Evolutionary conservation across 257 asterid genomes (phyloP).

Genomic region (Nicotiana otophora): DNA sequence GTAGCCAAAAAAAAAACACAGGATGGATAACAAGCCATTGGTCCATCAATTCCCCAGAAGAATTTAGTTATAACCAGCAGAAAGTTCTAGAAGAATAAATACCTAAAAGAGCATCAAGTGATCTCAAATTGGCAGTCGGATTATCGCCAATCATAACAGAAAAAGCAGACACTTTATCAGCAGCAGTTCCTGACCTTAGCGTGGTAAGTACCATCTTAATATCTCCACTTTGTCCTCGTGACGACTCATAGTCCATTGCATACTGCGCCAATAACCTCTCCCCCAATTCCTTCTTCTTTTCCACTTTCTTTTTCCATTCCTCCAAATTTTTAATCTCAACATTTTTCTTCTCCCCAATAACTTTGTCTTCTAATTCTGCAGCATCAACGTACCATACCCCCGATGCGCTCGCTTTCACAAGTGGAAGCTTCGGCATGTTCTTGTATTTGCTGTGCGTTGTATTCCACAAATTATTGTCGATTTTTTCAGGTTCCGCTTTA

Average conservation of each 20-base stretch:
- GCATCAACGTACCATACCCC: constrained; percentile 67
- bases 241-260: constrained; percentile 59
- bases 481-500: constrained; percentile 6
- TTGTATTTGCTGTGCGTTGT: constrained; percentile 28
- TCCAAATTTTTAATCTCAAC: constrained; percentile 39
- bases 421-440: constrained; percentile 66
- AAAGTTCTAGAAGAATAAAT: constrained; percentile 13
- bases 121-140: constrained; percentile 74
- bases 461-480: background rate
- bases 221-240: constrained; percentile 78
- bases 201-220: constrained; percentile 84
- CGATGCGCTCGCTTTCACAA: constrained; percentile 51
- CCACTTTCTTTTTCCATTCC: constrained; percentile 76
- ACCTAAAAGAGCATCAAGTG: constrained; percentile 82
- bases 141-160: constrained; percentile 89
- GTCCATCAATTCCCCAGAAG: background rate
- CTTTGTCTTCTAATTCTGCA: constrained; percentile 63
- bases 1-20: background rate
- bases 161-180: constrained; percentile 89
- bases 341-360: constrained; percentile 49
- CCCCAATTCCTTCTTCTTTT: constrained; percentile 72
- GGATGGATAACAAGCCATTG: background rate
- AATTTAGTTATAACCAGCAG: background rate
- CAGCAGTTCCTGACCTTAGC: constrained; percentile 93
- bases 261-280: constrained; percentile 76